Base-by-base conservation (phyloP, 2,329 filamentous ascomycete species). In the Sclerotinia spermophila region DNA sequence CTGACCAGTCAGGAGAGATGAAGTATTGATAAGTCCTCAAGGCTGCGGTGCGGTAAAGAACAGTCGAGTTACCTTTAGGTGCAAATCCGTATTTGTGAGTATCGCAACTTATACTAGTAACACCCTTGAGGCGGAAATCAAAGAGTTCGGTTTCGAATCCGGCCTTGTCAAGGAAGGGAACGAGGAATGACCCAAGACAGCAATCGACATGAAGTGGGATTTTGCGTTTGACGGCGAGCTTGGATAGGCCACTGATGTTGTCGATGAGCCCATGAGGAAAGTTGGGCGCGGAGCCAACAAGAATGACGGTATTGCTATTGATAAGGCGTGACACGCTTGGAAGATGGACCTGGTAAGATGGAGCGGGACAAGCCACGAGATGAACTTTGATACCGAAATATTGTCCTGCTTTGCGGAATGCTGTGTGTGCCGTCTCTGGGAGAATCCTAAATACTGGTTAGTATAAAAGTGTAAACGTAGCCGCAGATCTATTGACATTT, bases 11-110 rank as follows among this genome's bases (percentile, higher is more conserved):
- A 10, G 96, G 91, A 44, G 91, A 93, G 79, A 99, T 91, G 81
- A 97, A 99, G 85, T 99, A 99, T 82, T 99, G 96, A 81, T 97
- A 95, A 71, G 89, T 89, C 76, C 96, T 89, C 75, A 96, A 87
- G 61, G 87, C 83, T 45, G 90, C 86, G 60, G 89, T 92, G 76
- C 96, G 93, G 86, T 99, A 99, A 56, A 99, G 86, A 21, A 97
- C 86, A 1, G 94, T 96, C 67, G 92, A 96, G 86, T 97, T 99
- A 75, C 96, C 96, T 84, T 99, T 99, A 68, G 96, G 96, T 1
- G 96, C 96, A 79, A 99, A 99, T 51, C 96, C 96, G 80, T 99
- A 99, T 81, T 99, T 99, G 86, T 99, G 96, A 3, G 96, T 99
- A 80, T 99, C 96, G 81, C 94, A 96, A 75, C 90, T 94, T 81